Base-by-base conservation (phyloP, 2,329 filamentous ascomycete species). In the Colletotrichum filicis region DNA sequence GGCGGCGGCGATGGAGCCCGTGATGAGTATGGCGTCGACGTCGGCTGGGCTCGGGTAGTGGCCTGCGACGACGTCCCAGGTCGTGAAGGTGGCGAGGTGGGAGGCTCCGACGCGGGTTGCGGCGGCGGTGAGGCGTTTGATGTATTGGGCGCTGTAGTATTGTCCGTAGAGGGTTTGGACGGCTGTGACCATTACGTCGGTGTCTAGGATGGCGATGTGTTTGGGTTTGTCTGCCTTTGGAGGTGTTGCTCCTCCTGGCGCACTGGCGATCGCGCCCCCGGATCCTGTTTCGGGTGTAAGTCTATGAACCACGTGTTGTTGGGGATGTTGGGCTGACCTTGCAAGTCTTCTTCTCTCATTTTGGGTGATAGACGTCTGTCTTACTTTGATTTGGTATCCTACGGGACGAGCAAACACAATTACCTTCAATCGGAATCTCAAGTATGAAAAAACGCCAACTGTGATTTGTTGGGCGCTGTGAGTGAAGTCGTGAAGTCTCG, bases 1-100 rank as follows among this genome's bases (percentile, higher is more conserved):
- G 1, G 85, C 82, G 22, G 83, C 85, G 75, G 67, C 60, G 82
- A 81, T 83, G 75, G 81, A 82, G 46, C 81, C 81, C 0, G 79
- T 79, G 64, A 83, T 73, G 37, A 81, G 74, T 16, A 82, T 74
- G 1, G 79, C 79, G 37, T 82, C 80, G 22, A 79, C 75, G 8
- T 79, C 76, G 4, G 78, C 76, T 0, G 76, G 35, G 1, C 74
- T 74, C 1, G 81, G 81, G 58, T 80, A 81, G 6, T 74, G 58
- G 5, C 78, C 77, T 4, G 77, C 73, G 16, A 82, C 78, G 1
- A 82, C 79, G 55, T 82, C 78, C 76, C 77, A 81, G 68, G 77
- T 78, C 12, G 74, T 76, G 2, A 82, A 75, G 2, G 76, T 56
- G 9, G 26, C 28, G 28, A 5, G 42, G 7, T 56, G 26, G 19